phyloP scores from a whole-genome alignment of 192 early-diverging fungal genomes.

The Rhizophagus prolifer region DNA sequence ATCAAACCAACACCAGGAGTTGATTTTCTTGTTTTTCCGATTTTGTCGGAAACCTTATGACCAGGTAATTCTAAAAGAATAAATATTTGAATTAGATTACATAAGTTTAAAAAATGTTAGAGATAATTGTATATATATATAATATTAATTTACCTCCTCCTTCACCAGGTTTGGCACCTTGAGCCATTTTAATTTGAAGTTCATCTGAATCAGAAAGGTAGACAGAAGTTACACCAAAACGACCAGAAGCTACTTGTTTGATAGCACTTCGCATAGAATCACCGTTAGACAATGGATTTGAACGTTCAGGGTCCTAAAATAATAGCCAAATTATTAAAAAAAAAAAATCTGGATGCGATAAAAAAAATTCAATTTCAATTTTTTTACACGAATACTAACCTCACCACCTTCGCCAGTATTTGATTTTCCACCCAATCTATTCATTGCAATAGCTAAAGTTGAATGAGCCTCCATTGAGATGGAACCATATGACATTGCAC shows the following conservation, averaged over 20 bases:
- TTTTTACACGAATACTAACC: neutral
- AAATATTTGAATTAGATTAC: neutral
- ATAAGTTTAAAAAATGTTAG: neutral
- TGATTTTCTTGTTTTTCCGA: no score
- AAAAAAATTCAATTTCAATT: no score
- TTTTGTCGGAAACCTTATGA: slow-evolving; percentile 71
- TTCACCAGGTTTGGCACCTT: slow-evolving; percentile 98
- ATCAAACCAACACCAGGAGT: no score
- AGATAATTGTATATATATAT: neutral
- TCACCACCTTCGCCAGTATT: slow-evolving; percentile 99
- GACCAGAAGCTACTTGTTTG: slow-evolving; percentile 98
- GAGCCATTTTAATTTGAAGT: slow-evolving; percentile 99
- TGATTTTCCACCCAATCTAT: slow-evolving; percentile 92
- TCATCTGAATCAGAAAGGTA: slow-evolving; percentile 95
- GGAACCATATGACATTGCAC: slow-evolving; percentile 98
- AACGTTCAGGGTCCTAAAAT: slow-evolving; percentile 72
- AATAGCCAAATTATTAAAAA: neutral
- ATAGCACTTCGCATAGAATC: slow-evolving; percentile 88
- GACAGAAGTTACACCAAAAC: slow-evolving; percentile 95
- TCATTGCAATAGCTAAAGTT: slow-evolving; percentile 93
- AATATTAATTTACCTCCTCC: slow-evolving; percentile 72
- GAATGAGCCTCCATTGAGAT: slow-evolving; percentile 95
- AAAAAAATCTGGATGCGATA: neutral
- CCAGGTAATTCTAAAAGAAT: slow-evolving; percentile 48
- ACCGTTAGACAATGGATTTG: slow-evolving; percentile 68